Percentiles rank a stretch among this genome's conserved stretches.
Conservation (phyloP, 768 basidiomycete species). For the Naganishia friedmannii region DNA sequence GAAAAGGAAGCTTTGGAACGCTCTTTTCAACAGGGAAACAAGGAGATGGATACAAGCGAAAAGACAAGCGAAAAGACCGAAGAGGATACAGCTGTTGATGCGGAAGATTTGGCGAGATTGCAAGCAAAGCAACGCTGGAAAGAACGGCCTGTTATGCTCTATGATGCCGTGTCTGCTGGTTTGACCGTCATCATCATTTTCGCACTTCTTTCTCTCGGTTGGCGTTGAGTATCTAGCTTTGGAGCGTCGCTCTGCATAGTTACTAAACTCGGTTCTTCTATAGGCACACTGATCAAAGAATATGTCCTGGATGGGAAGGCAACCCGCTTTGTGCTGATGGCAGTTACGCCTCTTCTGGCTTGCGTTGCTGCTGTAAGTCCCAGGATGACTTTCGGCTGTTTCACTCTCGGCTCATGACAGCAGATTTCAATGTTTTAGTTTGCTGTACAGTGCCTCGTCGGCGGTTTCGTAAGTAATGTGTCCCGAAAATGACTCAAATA, state of each 20-base stretch:
- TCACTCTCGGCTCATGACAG: constrained; percentile 14
- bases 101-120: constrained; percentile 42
- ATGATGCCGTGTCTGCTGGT: constrained; percentile 44
- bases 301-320: constrained; percentile 65
- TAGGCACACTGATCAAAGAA: constrained; percentile 66
- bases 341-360: constrained; percentile 61
- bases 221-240: constrained; percentile 52
- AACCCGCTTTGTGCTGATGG: constrained; percentile 65
- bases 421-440: background rate
- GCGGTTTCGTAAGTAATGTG: constrained; percentile 53
- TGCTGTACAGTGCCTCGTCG: constrained; percentile 31
- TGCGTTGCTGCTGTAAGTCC: constrained; percentile 53
- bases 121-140: constrained; percentile 36
- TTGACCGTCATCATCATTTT: constrained; percentile 43
- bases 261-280: background rate
- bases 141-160: constrained; percentile 44
- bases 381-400: constrained; percentile 62
- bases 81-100: constrained; percentile 37
- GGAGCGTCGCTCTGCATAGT: constrained; percentile 50
- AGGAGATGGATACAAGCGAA: constrained; percentile 13
- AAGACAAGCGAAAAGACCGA: constrained; percentile 10
- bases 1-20: constrained; percentile 32
- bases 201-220: constrained; percentile 40
- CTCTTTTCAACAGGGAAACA: constrained; percentile 40
- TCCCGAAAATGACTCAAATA: background rate